These are phyloP conservation scores for Monosporascus cannonballus DNA, from an alignment of 2,329 filamentous ascomycete genomes.

Conservation along the genomic window DNA sequence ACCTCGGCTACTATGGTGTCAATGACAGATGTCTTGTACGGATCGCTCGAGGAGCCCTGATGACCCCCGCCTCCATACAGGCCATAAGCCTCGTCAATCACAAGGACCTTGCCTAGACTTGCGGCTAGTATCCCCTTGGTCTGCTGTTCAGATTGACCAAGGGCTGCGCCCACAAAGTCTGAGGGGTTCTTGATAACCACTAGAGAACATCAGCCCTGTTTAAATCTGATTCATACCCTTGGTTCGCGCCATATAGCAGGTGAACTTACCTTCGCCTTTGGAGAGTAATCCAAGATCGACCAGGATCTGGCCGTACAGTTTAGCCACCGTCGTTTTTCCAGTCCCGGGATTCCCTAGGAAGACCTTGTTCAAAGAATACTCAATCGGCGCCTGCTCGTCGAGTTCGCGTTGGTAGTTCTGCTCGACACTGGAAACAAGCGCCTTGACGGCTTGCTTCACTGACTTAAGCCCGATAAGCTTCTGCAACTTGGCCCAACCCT, in stretches of 20 bases:
- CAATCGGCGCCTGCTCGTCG: slow-evolving; percentile 49
- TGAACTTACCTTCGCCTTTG: slow-evolving; percentile 55
- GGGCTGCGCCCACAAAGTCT: slow-evolving; percentile 48
- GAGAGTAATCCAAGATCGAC: slow-evolving; percentile 61
- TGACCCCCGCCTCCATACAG: slow-evolving; percentile 29
- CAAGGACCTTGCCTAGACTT: slow-evolving; percentile 51
- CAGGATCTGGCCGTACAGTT: slow-evolving; percentile 64
- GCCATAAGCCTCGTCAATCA: slow-evolving; percentile 59
- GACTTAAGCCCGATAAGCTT: slow-evolving; percentile 50
- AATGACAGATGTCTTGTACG: slow-evolving; percentile 30
- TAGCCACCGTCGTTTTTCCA: slow-evolving; percentile 70
- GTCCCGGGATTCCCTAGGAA: slow-evolving; percentile 70
- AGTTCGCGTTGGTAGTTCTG: slow-evolving; percentile 64
- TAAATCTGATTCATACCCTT: not conserved
- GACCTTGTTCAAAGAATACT: slow-evolving; percentile 60
- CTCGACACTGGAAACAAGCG: slow-evolving; percentile 54
- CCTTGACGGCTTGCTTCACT: slow-evolving; percentile 56
- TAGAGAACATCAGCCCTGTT: not conserved
- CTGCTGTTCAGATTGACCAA: slow-evolving; percentile 50
- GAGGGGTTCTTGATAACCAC: slow-evolving; percentile 53
- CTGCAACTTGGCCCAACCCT: slow-evolving; percentile 53
- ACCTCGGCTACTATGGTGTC: slow-evolving; percentile 58
- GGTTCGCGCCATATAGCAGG: not conserved
- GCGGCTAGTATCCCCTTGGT: slow-evolving; percentile 52
- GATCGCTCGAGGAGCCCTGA: slow-evolving; percentile 2